These are phyloP conservation scores for Theileria equi DNA, from an alignment of 169 alveolate genomes.

Conservation along the genomic window DNA sequence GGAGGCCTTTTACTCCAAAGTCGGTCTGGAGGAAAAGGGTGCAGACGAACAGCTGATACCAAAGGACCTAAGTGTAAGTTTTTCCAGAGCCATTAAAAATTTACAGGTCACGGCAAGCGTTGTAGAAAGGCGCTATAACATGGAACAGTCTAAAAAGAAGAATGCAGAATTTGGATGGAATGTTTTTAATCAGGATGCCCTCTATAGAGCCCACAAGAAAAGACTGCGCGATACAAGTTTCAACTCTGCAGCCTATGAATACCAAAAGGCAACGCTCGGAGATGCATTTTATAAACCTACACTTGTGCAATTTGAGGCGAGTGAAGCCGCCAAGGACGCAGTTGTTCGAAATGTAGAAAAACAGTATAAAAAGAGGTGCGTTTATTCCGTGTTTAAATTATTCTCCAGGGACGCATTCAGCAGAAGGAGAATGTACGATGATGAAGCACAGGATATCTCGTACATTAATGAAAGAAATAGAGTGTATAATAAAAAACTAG, in stretches of 20 bases:
- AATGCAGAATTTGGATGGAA: constrained; percentile 83
- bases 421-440: constrained; percentile 78
- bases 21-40: constrained; percentile 33
- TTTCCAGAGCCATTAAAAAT: neutral
- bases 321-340: constrained; percentile 65
- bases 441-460: constrained; percentile 83
- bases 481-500: constrained; percentile 82
- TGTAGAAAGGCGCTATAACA: constrained; percentile 39
- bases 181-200: constrained; percentile 85
- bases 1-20: constrained; percentile 10
- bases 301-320: constrained; percentile 13
- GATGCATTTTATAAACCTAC: constrained; percentile 70
- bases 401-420: constrained; percentile 74
- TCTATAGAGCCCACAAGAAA: constrained; percentile 87
- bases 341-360: constrained; percentile 55
- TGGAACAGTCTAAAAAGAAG: constrained; percentile 36
- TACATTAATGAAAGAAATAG: constrained; percentile 87
- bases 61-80: neutral
- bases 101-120: constrained; percentile 53
- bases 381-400: constrained; percentile 64
- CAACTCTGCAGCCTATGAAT: constrained; percentile 50
- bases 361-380: constrained; percentile 59
- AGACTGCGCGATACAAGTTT: constrained; percentile 58
- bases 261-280: constrained; percentile 73
- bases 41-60: constrained; percentile 15